Base-by-base conservation (phyloP, 805 yeast species). In the Candida oleophila region DNA sequence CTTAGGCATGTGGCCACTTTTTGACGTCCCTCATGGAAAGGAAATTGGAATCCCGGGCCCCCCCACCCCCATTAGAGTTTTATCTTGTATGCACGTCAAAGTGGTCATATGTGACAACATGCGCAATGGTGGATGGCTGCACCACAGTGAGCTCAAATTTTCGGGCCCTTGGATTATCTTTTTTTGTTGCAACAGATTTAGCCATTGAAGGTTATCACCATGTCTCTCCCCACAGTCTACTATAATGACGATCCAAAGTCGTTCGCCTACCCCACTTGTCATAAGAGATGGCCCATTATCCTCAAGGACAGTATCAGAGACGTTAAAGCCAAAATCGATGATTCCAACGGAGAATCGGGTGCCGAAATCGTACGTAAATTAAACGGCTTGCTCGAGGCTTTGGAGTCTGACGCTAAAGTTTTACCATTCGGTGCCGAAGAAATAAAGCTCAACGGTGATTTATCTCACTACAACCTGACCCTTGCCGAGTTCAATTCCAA, bases 201-300 rank as follows among this genome's bases (percentile, higher is more conserved):
- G 30, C 30, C 30, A 34, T 11, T 7, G 16, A 21, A 37, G 14
- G 30, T 25, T 25, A 25, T 5, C 30, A 25, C 11, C 11, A 49
- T 47, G 48, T 32, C 45, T 15, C 55, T 77, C 48, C 85, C 86
- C 4, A 57, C 57, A 3, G 70, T 74, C 3, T 87, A 85, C 62
- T 73, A 66, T 60, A 88, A 86, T 64, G 77, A 77, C 61, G 96
- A 89, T 58, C 65, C 73, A 34, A 77, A 75, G 48, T 87, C 97
- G 2, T 94, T 94, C 63, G 98, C 96, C 8, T 82, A 78, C 60
- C 73, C 80, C 32, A 90, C 98, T 0, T 86, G 88, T 8, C 76
- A 80, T 51, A 72, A 74, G 33, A 83, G 99, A 65, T 94, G 98
- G 97, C 92, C 96, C 22, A 81, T 81, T 46, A 89, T 94, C 53